Percentiles rank a stretch among this genome's conserved stretches.
phyloP scores from a whole-genome alignment of 192 early-diverging fungal species.

The Dispira simplex region DNA sequence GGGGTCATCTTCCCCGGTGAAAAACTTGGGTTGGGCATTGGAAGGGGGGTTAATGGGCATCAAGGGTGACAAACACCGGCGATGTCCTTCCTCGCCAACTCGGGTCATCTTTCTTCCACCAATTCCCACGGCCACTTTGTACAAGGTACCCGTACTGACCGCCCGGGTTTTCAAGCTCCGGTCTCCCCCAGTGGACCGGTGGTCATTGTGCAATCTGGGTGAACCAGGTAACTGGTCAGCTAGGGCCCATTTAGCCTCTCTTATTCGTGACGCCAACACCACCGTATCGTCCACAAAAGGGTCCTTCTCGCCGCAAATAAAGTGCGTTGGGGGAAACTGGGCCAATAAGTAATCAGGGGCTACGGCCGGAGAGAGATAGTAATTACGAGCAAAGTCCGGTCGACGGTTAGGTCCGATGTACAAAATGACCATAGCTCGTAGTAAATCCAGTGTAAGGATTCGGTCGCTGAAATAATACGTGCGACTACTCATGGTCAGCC shows the following conservation, averaged over 20 bases:
- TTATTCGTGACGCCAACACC: conserved; percentile 72
- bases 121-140: not conserved
- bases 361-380: conserved; percentile 69
- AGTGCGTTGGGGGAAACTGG: conserved; percentile 77
- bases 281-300: conserved; percentile 96
- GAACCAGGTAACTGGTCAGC: not conserved
- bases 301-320: conserved; percentile 91
- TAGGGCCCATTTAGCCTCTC: conserved; percentile 54
- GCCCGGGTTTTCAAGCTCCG: not conserved
- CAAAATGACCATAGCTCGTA: conserved; percentile 58
- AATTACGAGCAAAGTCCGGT: conserved; percentile 65
- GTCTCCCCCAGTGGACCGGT: too few species aligned
- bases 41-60: not conserved
- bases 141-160: not conserved
- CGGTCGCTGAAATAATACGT: conserved; percentile 79
- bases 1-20: not conserved
- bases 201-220: not conserved
- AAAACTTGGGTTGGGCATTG: not conserved
- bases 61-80: not conserved
- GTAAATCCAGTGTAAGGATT: conserved; percentile 61
- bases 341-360: conserved; percentile 76
- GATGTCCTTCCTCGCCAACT: not conserved
- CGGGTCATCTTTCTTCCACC: not conserved
- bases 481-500: conserved; percentile 56
- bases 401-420: conserved; percentile 71